Conservation (phyloP, 2,329 filamentous ascomycete species). For the Paecilomyces fulvus region DNA sequence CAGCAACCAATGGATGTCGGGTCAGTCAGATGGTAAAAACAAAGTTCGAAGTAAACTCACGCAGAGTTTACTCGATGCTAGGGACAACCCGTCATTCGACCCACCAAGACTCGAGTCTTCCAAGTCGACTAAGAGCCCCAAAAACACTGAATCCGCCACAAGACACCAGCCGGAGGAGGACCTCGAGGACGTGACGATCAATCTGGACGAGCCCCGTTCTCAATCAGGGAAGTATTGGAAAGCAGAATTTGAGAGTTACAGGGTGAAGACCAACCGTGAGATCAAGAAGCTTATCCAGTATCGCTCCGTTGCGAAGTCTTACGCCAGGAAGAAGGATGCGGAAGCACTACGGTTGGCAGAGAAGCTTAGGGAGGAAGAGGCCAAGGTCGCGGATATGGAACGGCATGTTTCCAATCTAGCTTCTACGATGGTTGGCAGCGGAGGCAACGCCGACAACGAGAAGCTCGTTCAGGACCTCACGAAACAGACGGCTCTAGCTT, state of each 20-base stretch:
- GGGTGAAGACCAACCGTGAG: conserved; percentile 49
- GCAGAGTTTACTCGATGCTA: conserved; percentile 31
- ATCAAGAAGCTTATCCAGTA: conserved; percentile 54
- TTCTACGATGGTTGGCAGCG: conserved; percentile 27
- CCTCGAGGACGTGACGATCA: conserved; percentile 42
- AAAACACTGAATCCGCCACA: conserved; percentile 6
- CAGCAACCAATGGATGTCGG: conserved; percentile 34
- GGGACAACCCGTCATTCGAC: conserved; percentile 19
- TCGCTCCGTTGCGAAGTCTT: conserved; percentile 50
- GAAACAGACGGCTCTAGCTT: conserved; percentile 35
- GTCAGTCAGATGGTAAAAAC: conserved; percentile 22
- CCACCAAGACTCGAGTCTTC: conserved; percentile 17
- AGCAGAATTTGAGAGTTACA: conserved; percentile 51
- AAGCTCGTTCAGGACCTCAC: conserved; percentile 34
- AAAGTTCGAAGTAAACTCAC: conserved; percentile 34
- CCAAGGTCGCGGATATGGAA: conserved; percentile 37
- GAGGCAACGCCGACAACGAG: conserved; percentile 27
- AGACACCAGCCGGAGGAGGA: conserved; percentile 15
- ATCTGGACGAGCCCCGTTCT: conserved; percentile 47
- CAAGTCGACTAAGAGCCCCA: conserved; percentile 7
- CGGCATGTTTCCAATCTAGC: conserved; percentile 34
- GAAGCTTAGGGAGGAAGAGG: conserved; percentile 44
- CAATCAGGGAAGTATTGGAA: conserved; percentile 57
- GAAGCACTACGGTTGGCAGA: conserved; percentile 46
- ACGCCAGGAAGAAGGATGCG: conserved; percentile 50